Percentiles rank a stretch among this genome's conserved stretches.
These are phyloP conservation scores for Fusarium mangiferae DNA, from an alignment of 2,329 filamentous ascomycete genomes.

Conservation along the genomic window DNA sequence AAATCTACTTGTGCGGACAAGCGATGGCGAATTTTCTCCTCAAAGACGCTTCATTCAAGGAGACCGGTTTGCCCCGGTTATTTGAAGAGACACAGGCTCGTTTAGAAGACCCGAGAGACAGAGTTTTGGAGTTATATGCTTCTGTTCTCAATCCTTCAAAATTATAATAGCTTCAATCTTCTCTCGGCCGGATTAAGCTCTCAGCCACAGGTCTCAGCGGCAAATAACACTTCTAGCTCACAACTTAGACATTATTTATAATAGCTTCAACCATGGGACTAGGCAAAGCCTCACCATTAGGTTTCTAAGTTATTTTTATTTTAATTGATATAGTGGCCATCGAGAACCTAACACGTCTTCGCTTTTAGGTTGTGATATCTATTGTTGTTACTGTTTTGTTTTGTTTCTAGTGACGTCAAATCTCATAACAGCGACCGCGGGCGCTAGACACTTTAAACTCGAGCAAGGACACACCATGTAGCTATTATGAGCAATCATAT, in stretches of 20 bases:
- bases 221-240: too few species aligned
- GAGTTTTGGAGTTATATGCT: neutral
- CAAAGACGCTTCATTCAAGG: fast-evolving
- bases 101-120: neutral
- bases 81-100: neutral
- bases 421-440: too few species aligned
- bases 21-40: neutral
- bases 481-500: neutral
- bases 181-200: too few species aligned
- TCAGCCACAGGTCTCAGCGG: too few species aligned
- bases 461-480: neutral
- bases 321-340: too few species aligned
- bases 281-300: too few species aligned
- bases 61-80: fast-evolving
- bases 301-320: too few species aligned
- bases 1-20: neutral
- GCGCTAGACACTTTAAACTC: fast-evolving
- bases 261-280: too few species aligned
- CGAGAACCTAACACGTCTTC: fast-evolving
- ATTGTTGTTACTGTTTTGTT: fast-evolving
- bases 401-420: neutral
- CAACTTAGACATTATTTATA: too few species aligned
- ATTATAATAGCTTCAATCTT: neutral
- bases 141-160: neutral
- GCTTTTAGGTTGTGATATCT: neutral